These are phyloP conservation scores for Pterulicium gracile DNA, from an alignment of 1,284 basidiomycete genomes.

Conservation along the genomic window DNA sequence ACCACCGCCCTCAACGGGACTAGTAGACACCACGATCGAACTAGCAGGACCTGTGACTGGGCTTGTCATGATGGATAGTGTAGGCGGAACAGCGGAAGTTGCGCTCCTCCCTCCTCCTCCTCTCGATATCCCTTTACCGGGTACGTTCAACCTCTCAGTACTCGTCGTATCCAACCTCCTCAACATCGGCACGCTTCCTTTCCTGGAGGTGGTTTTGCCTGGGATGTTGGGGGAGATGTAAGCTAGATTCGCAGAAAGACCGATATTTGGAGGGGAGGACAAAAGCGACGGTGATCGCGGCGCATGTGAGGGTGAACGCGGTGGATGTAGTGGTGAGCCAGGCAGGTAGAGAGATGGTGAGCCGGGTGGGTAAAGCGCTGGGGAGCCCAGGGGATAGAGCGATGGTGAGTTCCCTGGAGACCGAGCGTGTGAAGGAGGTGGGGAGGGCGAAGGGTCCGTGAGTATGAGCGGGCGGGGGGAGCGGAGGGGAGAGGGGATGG, in stretches of 20 bases:
- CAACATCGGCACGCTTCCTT: conserved; percentile 7
- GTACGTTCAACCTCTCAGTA: neutral
- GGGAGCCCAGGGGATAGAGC: too few species aligned
- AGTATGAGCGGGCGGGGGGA: conserved; percentile 27
- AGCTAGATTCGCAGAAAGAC: too few species aligned
- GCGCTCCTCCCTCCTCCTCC: neutral
- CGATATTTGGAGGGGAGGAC: too few species aligned
- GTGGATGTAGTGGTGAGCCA: too few species aligned
- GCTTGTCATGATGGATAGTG: neutral
- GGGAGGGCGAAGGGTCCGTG: conserved; percentile 43
- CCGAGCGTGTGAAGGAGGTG: conserved; percentile 54
- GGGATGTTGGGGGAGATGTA: conserved; percentile 52
- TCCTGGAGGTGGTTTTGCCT: conserved; percentile 27
- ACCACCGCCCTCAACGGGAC: neutral
- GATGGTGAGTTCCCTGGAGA: too few species aligned
- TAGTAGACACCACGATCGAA: neutral
- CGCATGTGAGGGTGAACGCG: too few species aligned
- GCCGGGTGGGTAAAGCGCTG: too few species aligned
- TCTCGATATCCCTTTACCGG: neutral
- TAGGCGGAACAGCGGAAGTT: neutral
- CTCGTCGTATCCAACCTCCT: neutral
- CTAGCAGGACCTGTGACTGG: neutral
- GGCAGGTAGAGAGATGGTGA: too few species aligned
- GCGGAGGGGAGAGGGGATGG: conserved; percentile 19
- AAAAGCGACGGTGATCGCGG: too few species aligned